phyloP scores from a whole-genome alignment of 2,329 filamentous ascomycete genomes.

The Xylariaceae sp. region DNA sequence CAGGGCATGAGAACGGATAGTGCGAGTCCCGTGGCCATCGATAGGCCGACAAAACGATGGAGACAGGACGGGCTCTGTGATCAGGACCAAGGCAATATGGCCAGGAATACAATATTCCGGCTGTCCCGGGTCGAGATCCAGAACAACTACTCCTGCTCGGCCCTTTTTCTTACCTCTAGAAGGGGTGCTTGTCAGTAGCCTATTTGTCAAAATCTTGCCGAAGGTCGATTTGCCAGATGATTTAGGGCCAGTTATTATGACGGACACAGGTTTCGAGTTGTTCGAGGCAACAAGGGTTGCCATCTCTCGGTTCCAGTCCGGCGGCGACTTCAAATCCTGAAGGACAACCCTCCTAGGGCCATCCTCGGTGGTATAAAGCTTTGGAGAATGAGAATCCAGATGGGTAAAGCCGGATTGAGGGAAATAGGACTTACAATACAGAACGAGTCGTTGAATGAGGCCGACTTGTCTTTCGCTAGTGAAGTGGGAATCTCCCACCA shows the following conservation, averaged over 20 bases:
- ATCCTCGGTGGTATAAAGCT: conserved; percentile 52
- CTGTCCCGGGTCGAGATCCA: conserved; percentile 74
- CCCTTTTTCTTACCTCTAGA: conserved; percentile 21
- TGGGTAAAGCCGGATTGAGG: background rate
- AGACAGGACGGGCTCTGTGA: conserved; percentile 57
- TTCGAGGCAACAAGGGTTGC: conserved; percentile 38
- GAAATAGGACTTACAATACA: conserved; percentile 40
- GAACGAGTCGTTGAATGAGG: conserved; percentile 34
- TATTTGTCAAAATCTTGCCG: conserved; percentile 60
- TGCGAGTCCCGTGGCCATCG: conserved; percentile 29
- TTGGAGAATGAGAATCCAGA: conserved; percentile 20
- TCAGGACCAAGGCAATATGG: conserved; percentile 59
- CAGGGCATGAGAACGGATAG: conserved; percentile 60
- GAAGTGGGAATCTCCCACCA: conserved; percentile 49
- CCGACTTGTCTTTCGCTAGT: conserved; percentile 23
- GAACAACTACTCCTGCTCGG: conserved; percentile 43
- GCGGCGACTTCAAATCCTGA: conserved; percentile 51
- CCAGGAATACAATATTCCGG: conserved; percentile 69
- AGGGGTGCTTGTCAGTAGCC: conserved; percentile 49
- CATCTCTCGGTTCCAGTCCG: conserved; percentile 58
- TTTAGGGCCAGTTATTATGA: conserved; percentile 64
- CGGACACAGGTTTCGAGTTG: conserved; percentile 33
- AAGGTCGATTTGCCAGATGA: conserved; percentile 74
- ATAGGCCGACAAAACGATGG: conserved; percentile 60
- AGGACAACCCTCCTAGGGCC: conserved; percentile 43